These are phyloP conservation scores for Apiospora malaysiana DNA, from an alignment of 2,329 filamentous ascomycete species.

Conservation along the genomic window DNA sequence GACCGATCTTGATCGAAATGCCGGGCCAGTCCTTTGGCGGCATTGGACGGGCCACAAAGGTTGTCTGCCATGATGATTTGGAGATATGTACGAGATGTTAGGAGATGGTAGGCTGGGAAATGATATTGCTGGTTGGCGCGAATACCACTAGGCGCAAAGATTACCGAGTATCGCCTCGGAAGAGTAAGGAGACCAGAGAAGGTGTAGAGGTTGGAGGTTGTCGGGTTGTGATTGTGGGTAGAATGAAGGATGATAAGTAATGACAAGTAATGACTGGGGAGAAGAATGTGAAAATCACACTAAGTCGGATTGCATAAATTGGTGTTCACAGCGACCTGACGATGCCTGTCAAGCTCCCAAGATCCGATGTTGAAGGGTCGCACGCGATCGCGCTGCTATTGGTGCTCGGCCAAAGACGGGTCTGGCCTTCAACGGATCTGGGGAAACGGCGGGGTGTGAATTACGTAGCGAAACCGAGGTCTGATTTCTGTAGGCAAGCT, in stretches of 20 bases:
- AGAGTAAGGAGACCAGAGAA: background rate
- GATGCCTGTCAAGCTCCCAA: background rate
- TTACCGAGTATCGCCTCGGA: background rate
- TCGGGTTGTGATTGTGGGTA: background rate
- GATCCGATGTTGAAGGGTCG: conserved; percentile 11
- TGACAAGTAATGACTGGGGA: background rate
- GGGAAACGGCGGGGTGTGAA: conserved; percentile 8
- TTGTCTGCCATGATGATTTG: conserved; percentile 45
- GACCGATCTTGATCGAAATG: conserved; percentile 72
- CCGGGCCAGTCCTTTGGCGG: conserved; percentile 75
- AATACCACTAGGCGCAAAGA: background rate
- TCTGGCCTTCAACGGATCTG: conserved; percentile 12
- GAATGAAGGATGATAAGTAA: background rate
- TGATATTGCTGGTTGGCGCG: background rate
- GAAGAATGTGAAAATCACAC: background rate
- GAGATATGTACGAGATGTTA: background rate
- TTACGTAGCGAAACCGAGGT: conserved; percentile 18
- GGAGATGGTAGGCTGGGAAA: conserved; percentile 6
- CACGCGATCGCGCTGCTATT: conserved; percentile 17
- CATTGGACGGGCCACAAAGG: conserved; percentile 76
- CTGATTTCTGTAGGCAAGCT: background rate
- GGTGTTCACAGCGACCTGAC: background rate
- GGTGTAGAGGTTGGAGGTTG: background rate
- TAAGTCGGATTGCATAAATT: background rate
- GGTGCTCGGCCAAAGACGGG: conserved; percentile 18